These are phyloP conservation scores for Eucalyptus shirleyi DNA, from an alignment of 345 rosid genomes.

Conservation along the genomic window DNA sequence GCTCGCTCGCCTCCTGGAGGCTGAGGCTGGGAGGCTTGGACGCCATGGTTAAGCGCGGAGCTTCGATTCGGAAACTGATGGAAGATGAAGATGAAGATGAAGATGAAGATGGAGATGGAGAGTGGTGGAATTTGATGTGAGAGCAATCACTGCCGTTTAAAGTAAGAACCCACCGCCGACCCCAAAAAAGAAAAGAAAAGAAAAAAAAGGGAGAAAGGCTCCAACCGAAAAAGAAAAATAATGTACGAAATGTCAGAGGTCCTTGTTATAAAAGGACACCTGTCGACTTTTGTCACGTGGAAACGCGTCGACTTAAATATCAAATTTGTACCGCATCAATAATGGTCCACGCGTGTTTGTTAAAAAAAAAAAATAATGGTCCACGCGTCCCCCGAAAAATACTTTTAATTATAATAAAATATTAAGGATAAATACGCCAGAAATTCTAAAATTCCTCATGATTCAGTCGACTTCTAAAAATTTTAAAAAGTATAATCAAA, in stretches of 20 bases:
- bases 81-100: background rate
- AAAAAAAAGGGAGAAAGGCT: fast-evolving
- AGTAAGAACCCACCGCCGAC: background rate
- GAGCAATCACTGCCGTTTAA: background rate
- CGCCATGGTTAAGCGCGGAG: background rate
- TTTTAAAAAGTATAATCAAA: too few relatives aligned
- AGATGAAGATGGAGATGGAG: background rate
- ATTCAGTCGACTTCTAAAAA: too few relatives aligned
- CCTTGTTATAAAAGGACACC: background rate
- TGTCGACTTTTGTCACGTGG: background rate
- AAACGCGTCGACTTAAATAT: background rate
- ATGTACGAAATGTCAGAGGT: too few relatives aligned
- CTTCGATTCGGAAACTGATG: background rate
- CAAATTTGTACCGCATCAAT: background rate
- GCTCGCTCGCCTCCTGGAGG: background rate
- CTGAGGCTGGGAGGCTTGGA: background rate
- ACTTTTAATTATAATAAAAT: too few relatives aligned
- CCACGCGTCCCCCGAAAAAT: too few relatives aligned
- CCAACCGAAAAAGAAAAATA: too few relatives aligned
- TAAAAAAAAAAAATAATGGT: too few relatives aligned
- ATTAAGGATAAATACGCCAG: too few relatives aligned
- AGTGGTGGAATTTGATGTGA: background rate
- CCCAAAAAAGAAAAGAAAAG: background rate
- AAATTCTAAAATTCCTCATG: too few relatives aligned
- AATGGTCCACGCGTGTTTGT: too few relatives aligned